These are phyloP conservation scores for Chaetoscypha palmicola DNA, from an alignment of 2,329 filamentous ascomycete genomes.

Conservation along the genomic window DNA sequence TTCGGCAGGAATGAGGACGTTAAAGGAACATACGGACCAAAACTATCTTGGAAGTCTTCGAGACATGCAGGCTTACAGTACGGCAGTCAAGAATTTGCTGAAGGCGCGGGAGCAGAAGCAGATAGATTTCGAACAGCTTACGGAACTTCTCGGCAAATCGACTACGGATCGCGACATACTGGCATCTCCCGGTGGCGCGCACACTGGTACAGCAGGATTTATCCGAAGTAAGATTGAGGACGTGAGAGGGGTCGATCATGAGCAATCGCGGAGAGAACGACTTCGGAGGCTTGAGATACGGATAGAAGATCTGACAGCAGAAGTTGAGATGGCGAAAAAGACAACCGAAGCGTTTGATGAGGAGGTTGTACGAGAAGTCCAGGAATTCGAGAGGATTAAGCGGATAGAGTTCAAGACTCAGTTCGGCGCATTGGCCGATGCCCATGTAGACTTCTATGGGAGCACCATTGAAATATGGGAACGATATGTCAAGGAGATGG, in stretches of 20 bases:
- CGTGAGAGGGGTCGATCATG: conserved; percentile 92
- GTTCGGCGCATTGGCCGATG: conserved; percentile 73
- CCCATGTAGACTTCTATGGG: conserved; percentile 81
- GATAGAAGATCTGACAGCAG: conserved; percentile 83
- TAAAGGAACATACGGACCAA: conserved; percentile 89
- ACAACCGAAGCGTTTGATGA: conserved; percentile 92
- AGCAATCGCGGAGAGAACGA: conserved; percentile 79
- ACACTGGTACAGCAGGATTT: conserved; percentile 76
- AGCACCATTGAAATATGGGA: conserved; percentile 80
- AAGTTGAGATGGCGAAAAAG: conserved; percentile 81
- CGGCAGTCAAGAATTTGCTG: conserved; percentile 78
- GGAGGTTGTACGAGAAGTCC: conserved; percentile 87
- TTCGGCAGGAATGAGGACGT: conserved; percentile 65
- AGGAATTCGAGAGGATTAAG: conserved; percentile 96
- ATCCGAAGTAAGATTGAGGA: conserved; percentile 93
- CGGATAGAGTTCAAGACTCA: conserved; percentile 84
- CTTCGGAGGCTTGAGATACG: conserved; percentile 84
- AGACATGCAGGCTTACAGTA: conserved; percentile 92
- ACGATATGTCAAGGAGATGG: conserved; percentile 81
- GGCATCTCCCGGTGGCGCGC: conserved; percentile 53
- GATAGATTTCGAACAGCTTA: conserved; percentile 91
- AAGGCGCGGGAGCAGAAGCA: conserved; percentile 96
- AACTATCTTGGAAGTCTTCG: conserved; percentile 88
- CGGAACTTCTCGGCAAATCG: conserved; percentile 90
- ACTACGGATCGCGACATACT: conserved; percentile 71